Evolutionary conservation across 371 early-diverging fungal genomes (phyloP), one percentile per base, ranked within the genome.

Genomic region (Mucor irregularis): DNA sequence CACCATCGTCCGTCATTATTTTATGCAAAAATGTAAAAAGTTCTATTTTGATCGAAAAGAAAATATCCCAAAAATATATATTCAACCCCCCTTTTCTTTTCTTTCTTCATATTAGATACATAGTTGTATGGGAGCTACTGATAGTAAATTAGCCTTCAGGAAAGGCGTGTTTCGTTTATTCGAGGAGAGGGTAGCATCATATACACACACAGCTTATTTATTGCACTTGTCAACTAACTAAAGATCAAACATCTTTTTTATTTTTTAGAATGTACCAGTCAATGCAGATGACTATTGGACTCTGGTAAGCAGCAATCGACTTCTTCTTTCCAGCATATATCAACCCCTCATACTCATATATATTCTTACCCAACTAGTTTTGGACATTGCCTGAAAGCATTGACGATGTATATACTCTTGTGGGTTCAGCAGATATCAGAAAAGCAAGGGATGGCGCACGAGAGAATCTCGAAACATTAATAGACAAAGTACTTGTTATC

Each of bases 391-490:
- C 90, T 9, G 91, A 90, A 25, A 72, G 78, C 16, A 79, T 89
- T 33, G 91, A 92, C 49, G 93, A 93, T 64, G 83, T 92, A n/a
- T 91, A 86, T 68, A 84, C 91, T 43, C 83, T 93, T 25, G 77
- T 92, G 21, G 74, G 88, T 30, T 76, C 89, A 11, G 77, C 81
- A 8, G 94, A 94, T 56, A 85, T 91, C 39, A 73, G 91, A 47
- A 70, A 79, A 37, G 81, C 86, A 17, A 78, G 90, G 49, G 88
- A 90, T 62, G 61, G 71, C 4, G 84, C 86, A 21, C 80, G 79
- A 26, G 87, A 84, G 45, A 90, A 90, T 66, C 73, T 92, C 26
- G 81, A 80, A 47, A 86, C 84, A 13, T 65, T 92, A 21, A 65
- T 83, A 24, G 74, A 74, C 48, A 87, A 77, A 69, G 82, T 80